These are phyloP conservation scores for Letharia columbiana DNA, from an alignment of 495 filamentous ascomycete species.

Conservation along the genomic window DNA sequence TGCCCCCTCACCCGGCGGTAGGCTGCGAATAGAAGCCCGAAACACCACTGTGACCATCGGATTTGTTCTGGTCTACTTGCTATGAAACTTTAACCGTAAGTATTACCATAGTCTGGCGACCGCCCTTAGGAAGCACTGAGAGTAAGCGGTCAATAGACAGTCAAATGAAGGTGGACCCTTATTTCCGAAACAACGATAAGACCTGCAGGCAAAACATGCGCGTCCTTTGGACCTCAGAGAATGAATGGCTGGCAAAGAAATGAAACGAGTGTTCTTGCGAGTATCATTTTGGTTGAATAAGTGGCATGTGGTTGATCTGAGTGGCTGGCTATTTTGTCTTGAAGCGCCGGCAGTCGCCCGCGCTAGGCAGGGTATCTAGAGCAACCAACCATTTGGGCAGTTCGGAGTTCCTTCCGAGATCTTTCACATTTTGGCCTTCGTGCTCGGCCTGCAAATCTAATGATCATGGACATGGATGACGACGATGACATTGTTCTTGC, in stretches of 20 bases:
- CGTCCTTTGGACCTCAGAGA: not conserved
- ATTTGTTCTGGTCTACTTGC: slow-evolving; percentile 1
- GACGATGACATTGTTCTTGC: not conserved
- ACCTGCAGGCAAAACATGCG: slow-evolving; percentile 1
- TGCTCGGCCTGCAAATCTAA: not conserved
- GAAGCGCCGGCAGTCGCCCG: slow-evolving; percentile 15
- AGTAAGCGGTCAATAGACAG: not conserved
- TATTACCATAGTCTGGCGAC: not conserved
- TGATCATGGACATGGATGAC: not conserved
- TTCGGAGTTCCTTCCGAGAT: not conserved
- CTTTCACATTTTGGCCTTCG: not conserved
- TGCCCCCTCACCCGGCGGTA: slow-evolving; percentile 4
- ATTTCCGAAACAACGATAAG: not conserved
- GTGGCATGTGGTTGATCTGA: slow-evolving; percentile 9
- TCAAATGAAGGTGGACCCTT: not conserved
- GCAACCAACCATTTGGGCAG: not conserved
- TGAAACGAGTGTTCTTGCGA: slow-evolving; percentile 6
- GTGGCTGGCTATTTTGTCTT: slow-evolving; percentile 5
- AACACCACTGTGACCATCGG: not conserved
- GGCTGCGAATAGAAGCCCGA: slow-evolving; percentile 3
- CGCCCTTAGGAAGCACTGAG: not conserved
- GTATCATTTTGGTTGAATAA: slow-evolving; percentile 13
- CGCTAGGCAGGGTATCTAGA: not conserved
- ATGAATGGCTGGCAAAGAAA: slow-evolving; percentile 19
- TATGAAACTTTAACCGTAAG: slow-evolving; percentile 10